A percentile compares a stretch with the other conserved stretches of the same genome.
Evolutionary conservation across 2,329 filamentous ascomycete species (phyloP).

Genomic region (Magnaporthiopsis rhizophila): DNA sequence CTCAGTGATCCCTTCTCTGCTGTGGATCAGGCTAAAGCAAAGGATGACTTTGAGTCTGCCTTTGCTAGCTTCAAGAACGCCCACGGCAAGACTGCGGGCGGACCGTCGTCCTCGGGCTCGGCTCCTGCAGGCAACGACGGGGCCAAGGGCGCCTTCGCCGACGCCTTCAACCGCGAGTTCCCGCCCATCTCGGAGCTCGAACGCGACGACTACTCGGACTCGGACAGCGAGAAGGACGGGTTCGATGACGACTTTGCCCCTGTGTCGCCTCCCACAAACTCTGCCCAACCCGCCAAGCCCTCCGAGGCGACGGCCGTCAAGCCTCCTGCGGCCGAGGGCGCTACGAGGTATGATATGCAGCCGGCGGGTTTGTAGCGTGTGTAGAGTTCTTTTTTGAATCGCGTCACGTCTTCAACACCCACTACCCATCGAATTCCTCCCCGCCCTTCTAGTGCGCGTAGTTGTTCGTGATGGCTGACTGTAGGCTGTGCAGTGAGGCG

Average conservation of each 20-base stretch:
- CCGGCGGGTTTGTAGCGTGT: conserved; percentile 2
- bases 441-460: neutral
- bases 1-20: conserved; percentile 42
- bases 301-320: conserved; percentile 12
- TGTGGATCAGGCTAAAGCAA: conserved; percentile 51
- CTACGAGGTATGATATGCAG: conserved; percentile 7
- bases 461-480: conserved; percentile 2
- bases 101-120: conserved; percentile 16
- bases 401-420: neutral
- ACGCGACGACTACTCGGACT: conserved; percentile 75
- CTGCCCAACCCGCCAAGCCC: conserved; percentile 18
- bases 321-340: conserved; percentile 4
- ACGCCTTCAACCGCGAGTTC: conserved; percentile 66
- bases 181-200: conserved; percentile 87
- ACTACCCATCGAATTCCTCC: neutral
- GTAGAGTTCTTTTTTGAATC: conserved; percentile 3
- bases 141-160: conserved; percentile 8
- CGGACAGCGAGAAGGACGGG: conserved; percentile 60
- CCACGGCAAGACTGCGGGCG: conserved; percentile 29
- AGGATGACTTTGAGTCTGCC: conserved; percentile 78
- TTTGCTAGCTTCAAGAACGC: conserved; percentile 65
- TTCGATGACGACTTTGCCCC: conserved; percentile 92
- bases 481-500: neutral
- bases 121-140: conserved; percentile 16
- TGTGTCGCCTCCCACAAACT: conserved; percentile 29